A percentile compares a stretch with the other conserved stretches of the same genome.
Evolutionary conservation across 1,284 basidiomycete genomes (phyloP).

Genomic region (Abortiporus biennis): DNA sequence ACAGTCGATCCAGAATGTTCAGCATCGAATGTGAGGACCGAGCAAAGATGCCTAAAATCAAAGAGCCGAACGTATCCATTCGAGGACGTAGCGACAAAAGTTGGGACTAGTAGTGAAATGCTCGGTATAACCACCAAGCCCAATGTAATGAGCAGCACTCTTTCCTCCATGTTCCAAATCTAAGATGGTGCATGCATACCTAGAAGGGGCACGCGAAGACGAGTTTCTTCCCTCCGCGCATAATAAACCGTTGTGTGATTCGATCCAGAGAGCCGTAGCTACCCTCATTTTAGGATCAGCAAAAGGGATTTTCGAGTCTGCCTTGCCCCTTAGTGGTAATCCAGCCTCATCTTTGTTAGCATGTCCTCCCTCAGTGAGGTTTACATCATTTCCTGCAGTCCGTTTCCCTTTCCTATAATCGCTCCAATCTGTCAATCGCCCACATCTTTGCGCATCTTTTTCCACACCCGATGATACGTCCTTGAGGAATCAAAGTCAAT

Average conservation of each 20-base stretch:
- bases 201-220: slow-evolving; percentile 19
- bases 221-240: slow-evolving; percentile 32
- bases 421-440: too few species aligned
- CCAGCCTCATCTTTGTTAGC: slow-evolving; percentile 31
- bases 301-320: slow-evolving; percentile 26
- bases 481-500: too few species aligned
- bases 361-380: slow-evolving; percentile 15
- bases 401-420: too few species aligned
- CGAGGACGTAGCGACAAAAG: slow-evolving; percentile 30
- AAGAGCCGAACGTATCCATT: slow-evolving; percentile 32
- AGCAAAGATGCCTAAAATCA: slow-evolving; percentile 27
- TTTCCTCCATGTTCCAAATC: slow-evolving; percentile 28
- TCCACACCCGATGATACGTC: too few species aligned
- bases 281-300: too few species aligned
- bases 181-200: slow-evolving; percentile 22
- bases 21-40: slow-evolving; percentile 21
- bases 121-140: slow-evolving; percentile 28
- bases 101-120: slow-evolving; percentile 28
- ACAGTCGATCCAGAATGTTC: slow-evolving; percentile 9
- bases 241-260: slow-evolving; percentile 29
- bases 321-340: slow-evolving; percentile 21
- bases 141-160: slow-evolving; percentile 27
- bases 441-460: too few species aligned
- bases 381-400: too few species aligned
- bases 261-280: too few species aligned